Evolutionary conservation across 2,329 filamentous ascomycete species (phyloP).

Genomic region (Colletotrichum magnum): DNA sequence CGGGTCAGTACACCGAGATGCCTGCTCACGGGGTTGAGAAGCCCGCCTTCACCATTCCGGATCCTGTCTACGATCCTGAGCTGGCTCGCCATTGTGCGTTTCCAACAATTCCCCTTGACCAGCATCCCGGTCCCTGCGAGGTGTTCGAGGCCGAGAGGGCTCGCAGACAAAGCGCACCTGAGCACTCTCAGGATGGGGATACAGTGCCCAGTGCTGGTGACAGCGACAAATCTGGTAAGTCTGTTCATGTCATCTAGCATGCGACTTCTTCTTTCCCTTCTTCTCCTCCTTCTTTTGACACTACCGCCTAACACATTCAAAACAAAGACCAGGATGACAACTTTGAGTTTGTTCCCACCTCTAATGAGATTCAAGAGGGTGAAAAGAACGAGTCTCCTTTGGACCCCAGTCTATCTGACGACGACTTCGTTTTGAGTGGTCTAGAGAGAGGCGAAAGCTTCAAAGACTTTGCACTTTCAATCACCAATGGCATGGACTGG

Average conservation of each 20-base stretch:
- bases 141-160: conserved; percentile 17
- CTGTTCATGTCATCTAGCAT: too few species aligned
- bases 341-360: too few species aligned
- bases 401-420: too few species aligned
- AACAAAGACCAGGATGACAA: too few species aligned
- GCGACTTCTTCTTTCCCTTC: too few species aligned
- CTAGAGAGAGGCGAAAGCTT: conserved; percentile 9
- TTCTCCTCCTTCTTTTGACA: too few species aligned
- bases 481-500: conserved; percentile 20
- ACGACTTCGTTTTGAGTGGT: background rate
- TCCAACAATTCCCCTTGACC: conserved; percentile 44
- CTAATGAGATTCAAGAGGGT: background rate
- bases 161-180: background rate
- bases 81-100: conserved; percentile 45
- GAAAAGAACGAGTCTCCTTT: background rate
- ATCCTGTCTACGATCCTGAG: conserved; percentile 45
- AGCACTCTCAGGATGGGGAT: background rate
- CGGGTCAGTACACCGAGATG: conserved; percentile 46
- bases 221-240: background rate
- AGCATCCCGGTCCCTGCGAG: conserved; percentile 40
- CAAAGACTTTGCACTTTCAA: conserved; percentile 1
- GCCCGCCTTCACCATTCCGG: conserved; percentile 40
- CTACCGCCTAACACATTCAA: too few species aligned
- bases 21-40: conserved; percentile 18
- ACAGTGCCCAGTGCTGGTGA: background rate